Evolutionary conservation across 2,329 filamentous ascomycete genomes (phyloP).

Genomic region (Aspergillus alliaceus): DNA sequence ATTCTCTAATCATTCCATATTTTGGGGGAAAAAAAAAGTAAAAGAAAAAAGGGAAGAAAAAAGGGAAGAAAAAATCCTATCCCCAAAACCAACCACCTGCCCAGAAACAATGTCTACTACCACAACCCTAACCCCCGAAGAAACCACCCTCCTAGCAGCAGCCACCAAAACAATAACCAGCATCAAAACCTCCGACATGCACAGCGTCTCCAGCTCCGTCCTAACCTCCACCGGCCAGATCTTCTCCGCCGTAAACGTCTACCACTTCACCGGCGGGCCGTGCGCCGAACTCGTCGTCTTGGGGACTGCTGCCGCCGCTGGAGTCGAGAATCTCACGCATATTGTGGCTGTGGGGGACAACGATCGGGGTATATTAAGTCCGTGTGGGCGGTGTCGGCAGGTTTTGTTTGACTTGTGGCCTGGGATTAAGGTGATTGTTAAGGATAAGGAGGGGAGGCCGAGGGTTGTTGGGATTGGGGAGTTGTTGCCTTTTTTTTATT

Average conservation of each 20-base stretch:
- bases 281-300: conserved; percentile 31
- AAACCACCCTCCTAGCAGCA: conserved; percentile 17
- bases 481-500: conserved; percentile 12
- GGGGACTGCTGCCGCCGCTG: conserved; percentile 25
- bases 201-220: conserved; percentile 24
- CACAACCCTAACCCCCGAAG: conserved; percentile 12
- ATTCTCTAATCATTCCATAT: no score
- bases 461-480: not conserved
- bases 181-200: conserved; percentile 21
- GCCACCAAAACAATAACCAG: conserved; percentile 21
- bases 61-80: not conserved
- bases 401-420: conserved; percentile 27
- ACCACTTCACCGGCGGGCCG: conserved; percentile 29
- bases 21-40: not conserved
- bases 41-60: not conserved
- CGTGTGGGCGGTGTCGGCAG: conserved; percentile 30
- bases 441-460: not conserved
- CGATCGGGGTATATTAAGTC: conserved; percentile 23
- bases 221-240: conserved; percentile 18
- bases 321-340: conserved; percentile 19
- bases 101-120: no score
- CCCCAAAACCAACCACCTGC: no score
- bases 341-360: conserved; percentile 25
- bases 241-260: conserved; percentile 28
- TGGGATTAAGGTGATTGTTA: conserved; percentile 23